Evolutionary conservation across 106 monocot species (phyloP), one percentile per base, ranked within the genome.

Genomic region (Dioscorea alata): DNA sequence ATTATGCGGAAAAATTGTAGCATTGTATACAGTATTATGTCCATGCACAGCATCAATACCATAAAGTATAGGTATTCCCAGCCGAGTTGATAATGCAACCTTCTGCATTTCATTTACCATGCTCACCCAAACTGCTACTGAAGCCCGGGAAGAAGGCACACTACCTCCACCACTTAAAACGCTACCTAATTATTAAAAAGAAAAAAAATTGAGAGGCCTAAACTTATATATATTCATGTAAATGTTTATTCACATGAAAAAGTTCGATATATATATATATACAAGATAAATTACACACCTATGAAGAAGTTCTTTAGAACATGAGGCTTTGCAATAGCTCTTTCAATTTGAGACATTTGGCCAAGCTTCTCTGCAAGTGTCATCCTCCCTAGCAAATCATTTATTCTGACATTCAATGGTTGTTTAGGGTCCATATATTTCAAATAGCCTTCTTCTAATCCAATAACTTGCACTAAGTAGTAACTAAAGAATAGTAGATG

Each of bases 1-100:
- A 68, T 92, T 92, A 64, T 92, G 92, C 32, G 92, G 92, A 49
- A 92, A 92, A 17, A 92, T 81, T 8, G 88, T 88, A 28, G 88
- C 88, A 13, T 76, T 73, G 53, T 76, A 76, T 13, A 79, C 82
- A 60, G 76, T 76, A 34, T 83, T 83, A 61, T 82, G 71, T n/a
- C 86, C 86, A 76, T 86, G 86, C 53, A 86, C 71, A 0, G 82
- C 86, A 69, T 86, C 82, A 9, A 86, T 86, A 12, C 86, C 86
- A 72, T 86, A 86, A 8, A 90, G 78, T 63, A 90, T 83, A 6
- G 90, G 90, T 51, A 90, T 90, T 9, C 90, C 90, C n/a, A 90
- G 75, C 6, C 86, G 75, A 1, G 86, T 86, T 4, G 86, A 83
- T 18, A 90, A 70, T 6, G 73, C 66, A 1, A 48, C 83, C 60